phyloP scores from a whole-genome alignment of 106 monocot genomes.

The Amphibolis antarctica region DNA sequence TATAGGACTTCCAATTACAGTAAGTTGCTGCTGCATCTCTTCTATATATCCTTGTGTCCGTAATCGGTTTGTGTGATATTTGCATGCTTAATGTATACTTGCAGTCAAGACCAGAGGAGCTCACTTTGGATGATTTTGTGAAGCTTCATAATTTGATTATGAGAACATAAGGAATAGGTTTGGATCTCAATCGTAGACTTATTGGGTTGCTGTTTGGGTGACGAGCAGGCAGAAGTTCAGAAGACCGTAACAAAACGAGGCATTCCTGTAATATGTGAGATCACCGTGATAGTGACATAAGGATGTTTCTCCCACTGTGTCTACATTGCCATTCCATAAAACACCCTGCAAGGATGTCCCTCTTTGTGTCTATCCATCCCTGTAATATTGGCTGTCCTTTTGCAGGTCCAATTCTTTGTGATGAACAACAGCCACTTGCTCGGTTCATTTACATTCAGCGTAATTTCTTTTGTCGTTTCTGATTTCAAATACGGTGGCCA shows the following conservation, averaged over 20 bases:
- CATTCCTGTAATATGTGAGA: too few species aligned
- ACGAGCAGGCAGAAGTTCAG: background rate
- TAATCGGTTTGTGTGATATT: background rate
- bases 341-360: too few species aligned
- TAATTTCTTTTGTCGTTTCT: too few species aligned
- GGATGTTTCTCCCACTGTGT: too few species aligned
- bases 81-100: background rate
- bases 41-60: background rate
- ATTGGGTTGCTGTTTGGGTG: background rate
- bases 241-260: background rate
- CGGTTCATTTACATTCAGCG: too few species aligned
- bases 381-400: too few species aligned
- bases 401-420: too few species aligned
- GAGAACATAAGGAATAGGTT: constrained; percentile 11
- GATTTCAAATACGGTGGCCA: too few species aligned
- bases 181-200: background rate
- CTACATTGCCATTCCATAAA: too few species aligned
- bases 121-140: constrained; percentile 72
- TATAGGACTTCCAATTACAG: constrained; percentile 60
- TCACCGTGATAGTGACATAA: too few species aligned
- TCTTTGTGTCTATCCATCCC: too few species aligned
- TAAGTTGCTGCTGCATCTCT: constrained; percentile 21
- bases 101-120: constrained; percentile 90
- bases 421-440: too few species aligned
- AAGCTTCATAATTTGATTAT: constrained; percentile 54